Evolutionary conservation across 2,329 filamentous ascomycete species (phyloP).

Genomic region (Pseudogymnoascus sp.): DNA sequence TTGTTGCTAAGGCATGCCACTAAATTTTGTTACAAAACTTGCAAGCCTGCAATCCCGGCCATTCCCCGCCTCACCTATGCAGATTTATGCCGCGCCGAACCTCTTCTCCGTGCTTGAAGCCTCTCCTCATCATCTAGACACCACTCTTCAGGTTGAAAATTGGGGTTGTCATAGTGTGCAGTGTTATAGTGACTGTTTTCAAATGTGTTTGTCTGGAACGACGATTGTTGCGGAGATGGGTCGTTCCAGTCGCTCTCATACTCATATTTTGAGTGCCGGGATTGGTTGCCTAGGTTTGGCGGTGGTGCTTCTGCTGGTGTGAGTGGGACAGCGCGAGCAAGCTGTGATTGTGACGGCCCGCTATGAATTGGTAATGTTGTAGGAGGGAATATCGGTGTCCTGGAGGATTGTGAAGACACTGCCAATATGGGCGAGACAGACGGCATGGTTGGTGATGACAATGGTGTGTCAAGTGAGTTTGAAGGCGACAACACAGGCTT

Average conservation of each 20-base stretch:
- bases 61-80: background rate
- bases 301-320: background rate
- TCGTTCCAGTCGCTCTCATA: constrained; percentile 26
- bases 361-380: constrained; percentile 26
- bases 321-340: background rate
- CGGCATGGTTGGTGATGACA: background rate
- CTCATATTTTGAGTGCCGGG: constrained; percentile 30
- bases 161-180: constrained; percentile 60
- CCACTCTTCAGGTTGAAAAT: constrained; percentile 51
- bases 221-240: constrained; percentile 20
- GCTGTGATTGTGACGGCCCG: constrained; percentile 10
- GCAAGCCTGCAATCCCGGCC: background rate
- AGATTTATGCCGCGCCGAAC: background rate
- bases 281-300: constrained; percentile 13
- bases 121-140: constrained; percentile 27
- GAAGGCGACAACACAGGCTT: background rate
- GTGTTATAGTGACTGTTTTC: constrained; percentile 61
- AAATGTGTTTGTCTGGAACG: constrained; percentile 47
- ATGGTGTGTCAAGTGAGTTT: background rate
- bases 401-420: background rate
- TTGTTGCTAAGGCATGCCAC: background rate
- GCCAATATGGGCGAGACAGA: background rate
- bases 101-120: background rate
- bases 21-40: background rate
- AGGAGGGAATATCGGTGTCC: constrained; percentile 16